Evolutionary conservation across 495 filamentous ascomycete species (phyloP), one percentile per base, ranked within the genome.

Genomic region (Xylaria venustula): DNA sequence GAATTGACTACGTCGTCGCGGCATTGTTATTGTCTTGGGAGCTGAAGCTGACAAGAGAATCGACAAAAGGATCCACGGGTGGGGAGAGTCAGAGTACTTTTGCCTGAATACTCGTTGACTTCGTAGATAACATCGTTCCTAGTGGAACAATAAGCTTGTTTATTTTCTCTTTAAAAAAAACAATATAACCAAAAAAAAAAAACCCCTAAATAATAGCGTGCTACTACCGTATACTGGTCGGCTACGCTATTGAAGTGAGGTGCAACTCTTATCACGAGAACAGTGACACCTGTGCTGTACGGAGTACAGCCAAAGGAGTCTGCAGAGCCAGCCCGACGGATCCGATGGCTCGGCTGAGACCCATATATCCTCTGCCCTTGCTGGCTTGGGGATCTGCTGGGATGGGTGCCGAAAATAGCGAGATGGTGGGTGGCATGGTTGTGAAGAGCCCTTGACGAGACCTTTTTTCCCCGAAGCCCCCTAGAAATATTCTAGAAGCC

Each of bases 361-460:
- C 58, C 58, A 61, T 50, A 41, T 50, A 59, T 51, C 44, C 3
- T 26, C 28, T 34, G 14, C 30, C 28, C 56, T 54, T 54, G 30
- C 40, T 20, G 41, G 30, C 50, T 54, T 48, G 58, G 40, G 37
- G 49, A 61, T 54, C 58, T 54, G 41, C 58, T 61, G 50, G 49
- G 58, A 61, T 61, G 49, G 41, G 58, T 54, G 58, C 58, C 58
- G 58, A 61, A 61, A 61, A 54, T 61, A 61, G 50, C 58, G 58
- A 53, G 36, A 47, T 48, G 30, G 47, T 61, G 58, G 50, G 50
- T 51, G 49, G 58, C 5, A 52, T 53, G 46, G 30, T 5, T 34
- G 30, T 34, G 3, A 32, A 40, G 46, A 32, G 56, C 36, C 46
- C 56, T 40, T 41, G 56, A 44, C 56, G 46, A 51, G 32, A 44